A percentile compares a stretch with the other conserved stretches of the same genome.
Conservation (phyloP, 164 flowering plant species). For the Warburgia ugandensis region DNA sequence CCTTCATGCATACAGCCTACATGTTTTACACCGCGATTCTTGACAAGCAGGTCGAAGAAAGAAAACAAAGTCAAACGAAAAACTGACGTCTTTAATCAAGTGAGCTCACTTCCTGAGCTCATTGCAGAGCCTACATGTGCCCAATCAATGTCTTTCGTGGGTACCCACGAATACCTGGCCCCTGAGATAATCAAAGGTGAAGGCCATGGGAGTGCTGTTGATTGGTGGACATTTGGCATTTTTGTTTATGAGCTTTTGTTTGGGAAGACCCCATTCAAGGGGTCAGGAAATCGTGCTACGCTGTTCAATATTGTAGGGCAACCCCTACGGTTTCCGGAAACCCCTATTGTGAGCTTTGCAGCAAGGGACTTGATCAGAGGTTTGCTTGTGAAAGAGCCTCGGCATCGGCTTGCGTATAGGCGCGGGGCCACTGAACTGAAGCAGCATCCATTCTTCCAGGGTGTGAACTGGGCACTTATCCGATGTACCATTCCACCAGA, state of each 20-base stretch:
- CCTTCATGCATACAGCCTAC: slow-evolving; percentile 72
- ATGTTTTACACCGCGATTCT: slow-evolving; percentile 69
- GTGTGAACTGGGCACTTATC: slow-evolving; percentile 84
- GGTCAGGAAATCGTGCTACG: slow-evolving; percentile 72
- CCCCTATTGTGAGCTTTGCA: slow-evolving; percentile 83
- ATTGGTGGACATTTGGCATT: slow-evolving; percentile 97
- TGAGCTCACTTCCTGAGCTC: slow-evolving; percentile 72
- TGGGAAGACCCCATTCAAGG: slow-evolving; percentile 89
- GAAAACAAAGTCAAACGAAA: slow-evolving; percentile 43
- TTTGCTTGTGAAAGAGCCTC: slow-evolving; percentile 83
- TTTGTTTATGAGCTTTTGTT: slow-evolving; percentile 83
- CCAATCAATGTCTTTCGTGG: slow-evolving; percentile 92
- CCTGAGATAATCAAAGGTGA: slow-evolving; percentile 93
- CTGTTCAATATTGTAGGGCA: slow-evolving; percentile 83
- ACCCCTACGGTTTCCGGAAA: slow-evolving; percentile 75
- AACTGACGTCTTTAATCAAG: slow-evolving; percentile 37
- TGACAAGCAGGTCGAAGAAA: slow-evolving; percentile 49
- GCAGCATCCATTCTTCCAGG: slow-evolving; percentile 89
- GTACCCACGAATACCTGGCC: slow-evolving; percentile 90
- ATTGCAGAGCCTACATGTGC: slow-evolving; percentile 84
- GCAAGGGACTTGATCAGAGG: slow-evolving; percentile 86
- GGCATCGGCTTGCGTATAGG: slow-evolving; percentile 78
- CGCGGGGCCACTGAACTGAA: slow-evolving; percentile 89
- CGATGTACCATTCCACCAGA: slow-evolving; percentile 85
- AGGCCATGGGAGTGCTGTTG: slow-evolving; percentile 96